Evolutionary conservation across 805 yeast genomes (phyloP), one percentile per base, ranked within the genome.

Genomic region (Teunomyces pallodes): DNA sequence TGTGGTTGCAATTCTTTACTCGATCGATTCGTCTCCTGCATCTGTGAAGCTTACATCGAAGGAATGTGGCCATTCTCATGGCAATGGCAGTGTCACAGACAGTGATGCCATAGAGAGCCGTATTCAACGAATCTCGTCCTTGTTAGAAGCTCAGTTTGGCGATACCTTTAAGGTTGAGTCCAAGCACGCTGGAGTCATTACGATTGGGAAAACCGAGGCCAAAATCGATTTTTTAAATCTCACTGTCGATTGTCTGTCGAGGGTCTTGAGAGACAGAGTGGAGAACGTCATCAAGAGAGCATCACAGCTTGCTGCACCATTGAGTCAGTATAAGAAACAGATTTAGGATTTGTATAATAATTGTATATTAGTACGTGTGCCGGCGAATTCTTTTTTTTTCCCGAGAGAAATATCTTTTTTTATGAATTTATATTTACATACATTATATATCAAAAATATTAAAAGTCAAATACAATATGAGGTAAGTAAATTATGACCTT

Each of bases 1-100:
- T 12, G 87, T 90, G 1, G 80, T 94, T 49, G 97, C 97, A 0
- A 90, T 94, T 33, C 66, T 94, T 29, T 78, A 92, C 67, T 88
- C 96, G 40, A 94, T 92, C 36, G 99, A 94, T 63, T 85, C 96
- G 0, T 84, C 96, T 0, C 97, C 97, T 9, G 96, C 97, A 1
- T 89, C 97, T 5, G 96, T 94, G 27, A 94, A 92, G 62, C 66
- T 90, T 54, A 83, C 96, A 10, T 83, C 96, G 5, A 77, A 77
- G 46, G 54, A 74, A 1, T 83, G 86, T 54, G 52, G 60, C 1
- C 86, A 83, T 61, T 48, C 51, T 8, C 69, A 69, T 52, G 42
- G 46, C 8, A 46, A 35, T 30, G 27, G 40, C 32, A 60, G 66
- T 2, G 52, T 58, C 31, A 51, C 58, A 20, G 24, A 20, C 6